Conservation (phyloP, 345 rosid species). For the Raphanus raphanistrum region DNA sequence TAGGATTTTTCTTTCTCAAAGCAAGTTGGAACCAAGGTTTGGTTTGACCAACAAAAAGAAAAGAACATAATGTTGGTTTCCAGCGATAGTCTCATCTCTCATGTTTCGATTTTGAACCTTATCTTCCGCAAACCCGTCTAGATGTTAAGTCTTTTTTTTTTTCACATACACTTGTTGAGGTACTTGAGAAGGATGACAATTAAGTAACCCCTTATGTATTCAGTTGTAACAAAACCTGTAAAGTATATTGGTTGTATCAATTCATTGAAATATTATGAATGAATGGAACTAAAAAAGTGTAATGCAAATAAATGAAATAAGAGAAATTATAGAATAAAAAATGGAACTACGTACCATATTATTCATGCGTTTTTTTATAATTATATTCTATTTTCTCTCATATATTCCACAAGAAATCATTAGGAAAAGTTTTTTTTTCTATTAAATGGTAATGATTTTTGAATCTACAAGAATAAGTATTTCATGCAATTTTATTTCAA, state of each 20-base stretch:
- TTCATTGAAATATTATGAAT: background rate
- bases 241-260: background rate
- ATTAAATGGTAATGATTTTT: too few relatives aligned
- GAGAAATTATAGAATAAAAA: background rate
- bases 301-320: too few relatives aligned
- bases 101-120: background rate
- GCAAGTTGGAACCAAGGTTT: background rate
- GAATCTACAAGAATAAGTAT: too few relatives aligned
- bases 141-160: background rate
- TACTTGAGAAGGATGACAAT: background rate
- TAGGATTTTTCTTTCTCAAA: background rate
- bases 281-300: background rate
- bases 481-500: too few relatives aligned
- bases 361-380: too few relatives aligned
- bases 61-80: background rate
- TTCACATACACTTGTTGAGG: background rate
- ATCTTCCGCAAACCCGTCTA: background rate
- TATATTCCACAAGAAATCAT: too few relatives aligned
- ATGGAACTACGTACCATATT: background rate
- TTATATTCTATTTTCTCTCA: too few relatives aligned
- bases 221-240: background rate
- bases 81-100: slow-evolving; percentile 4
- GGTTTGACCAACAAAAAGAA: background rate
- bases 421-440: too few relatives aligned
- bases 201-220: background rate